Percentiles rank a stretch among this genome's conserved stretches.
Evolutionary conservation across 345 rosid genomes (phyloP).

Genomic region (Eucalyptus tenuipes): DNA sequence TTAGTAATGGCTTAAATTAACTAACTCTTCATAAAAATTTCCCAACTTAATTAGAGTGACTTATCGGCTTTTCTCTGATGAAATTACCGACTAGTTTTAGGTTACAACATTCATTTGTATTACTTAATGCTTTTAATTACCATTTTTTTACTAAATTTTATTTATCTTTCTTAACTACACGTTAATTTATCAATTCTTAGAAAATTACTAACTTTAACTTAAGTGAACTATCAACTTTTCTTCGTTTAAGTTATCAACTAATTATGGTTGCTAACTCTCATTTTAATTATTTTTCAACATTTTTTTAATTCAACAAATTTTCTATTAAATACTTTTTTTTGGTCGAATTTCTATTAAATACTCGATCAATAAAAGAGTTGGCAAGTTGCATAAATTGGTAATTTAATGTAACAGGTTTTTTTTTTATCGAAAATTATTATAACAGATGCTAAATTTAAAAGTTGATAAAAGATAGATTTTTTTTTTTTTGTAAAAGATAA

Average conservation of each 20-base stretch:
- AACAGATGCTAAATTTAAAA: neutral
- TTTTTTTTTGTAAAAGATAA: neutral
- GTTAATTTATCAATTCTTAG: neutral
- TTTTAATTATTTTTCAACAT: neutral
- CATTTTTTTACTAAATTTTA: neutral
- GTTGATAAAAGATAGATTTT: neutral
- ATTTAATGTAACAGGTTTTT: neutral
- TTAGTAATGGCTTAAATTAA: neutral
- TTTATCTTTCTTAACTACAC: neutral
- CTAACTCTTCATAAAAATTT: neutral
- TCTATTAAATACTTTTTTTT: neutral
- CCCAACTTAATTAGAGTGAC: neutral
- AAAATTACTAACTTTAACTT: neutral
- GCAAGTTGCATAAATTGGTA: neutral
- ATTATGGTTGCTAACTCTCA: neutral
- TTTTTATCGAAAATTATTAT: too few relatives aligned
- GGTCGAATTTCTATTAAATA: too few relatives aligned
- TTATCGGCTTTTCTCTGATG: neutral
- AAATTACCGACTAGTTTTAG: neutral
- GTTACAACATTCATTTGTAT: neutral
- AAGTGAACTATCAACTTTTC: neutral
- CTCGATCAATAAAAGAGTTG: neutral
- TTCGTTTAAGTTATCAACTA: neutral
- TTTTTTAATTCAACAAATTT: neutral
- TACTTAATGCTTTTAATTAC: neutral